Percentiles rank a stretch among this genome's conserved stretches.
Conservation (phyloP, 805 yeast genomes). For the Suhomyces tanzawaensis region DNA sequence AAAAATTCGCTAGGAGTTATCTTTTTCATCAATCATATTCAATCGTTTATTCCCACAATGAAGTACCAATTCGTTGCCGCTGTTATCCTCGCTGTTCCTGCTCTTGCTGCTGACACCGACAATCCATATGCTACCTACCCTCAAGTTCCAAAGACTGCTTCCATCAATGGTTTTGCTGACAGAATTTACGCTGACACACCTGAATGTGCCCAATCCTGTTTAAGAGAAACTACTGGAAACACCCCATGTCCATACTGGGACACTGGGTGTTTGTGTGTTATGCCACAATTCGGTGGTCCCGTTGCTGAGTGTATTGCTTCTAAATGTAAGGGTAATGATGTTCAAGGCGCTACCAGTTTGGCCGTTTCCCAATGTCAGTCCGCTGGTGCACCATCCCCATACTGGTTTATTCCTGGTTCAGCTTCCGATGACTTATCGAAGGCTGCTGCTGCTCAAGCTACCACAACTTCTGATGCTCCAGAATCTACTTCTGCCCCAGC, state of each 20-base stretch:
- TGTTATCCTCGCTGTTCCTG: slow-evolving; percentile 7
- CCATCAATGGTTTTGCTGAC: slow-evolving; percentile 50
- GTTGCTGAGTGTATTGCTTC: slow-evolving; percentile 35
- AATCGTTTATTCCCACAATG: background rate
- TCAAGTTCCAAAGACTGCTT: slow-evolving; percentile 44
- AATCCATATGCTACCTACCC: slow-evolving; percentile 46
- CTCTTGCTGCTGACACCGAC: slow-evolving; percentile 23
- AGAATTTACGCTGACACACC: slow-evolving; percentile 39
- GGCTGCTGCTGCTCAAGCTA: slow-evolving; percentile 23
- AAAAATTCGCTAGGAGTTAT: too few relatives aligned
- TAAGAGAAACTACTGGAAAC: slow-evolving; percentile 27
- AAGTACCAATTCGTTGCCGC: background rate
- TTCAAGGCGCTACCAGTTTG: slow-evolving; percentile 24
- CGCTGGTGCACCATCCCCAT: slow-evolving; percentile 36
- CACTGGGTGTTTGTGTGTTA: slow-evolving; percentile 45
- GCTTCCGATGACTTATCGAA: slow-evolving; percentile 21
- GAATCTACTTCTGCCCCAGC: slow-evolving; percentile 5
- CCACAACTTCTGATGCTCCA: slow-evolving; percentile 11
- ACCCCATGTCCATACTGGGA: slow-evolving; percentile 49
- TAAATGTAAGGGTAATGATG: slow-evolving; percentile 28
- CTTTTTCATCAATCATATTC: too few relatives aligned
- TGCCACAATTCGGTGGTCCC: slow-evolving; percentile 31
- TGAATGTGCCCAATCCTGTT: slow-evolving; percentile 38
- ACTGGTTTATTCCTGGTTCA: slow-evolving; percentile 28
- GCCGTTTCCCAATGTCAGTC: slow-evolving; percentile 34